Base-by-base conservation (phyloP, 2,329 filamentous ascomycete genomes). In the Penicillium sp. region DNA sequence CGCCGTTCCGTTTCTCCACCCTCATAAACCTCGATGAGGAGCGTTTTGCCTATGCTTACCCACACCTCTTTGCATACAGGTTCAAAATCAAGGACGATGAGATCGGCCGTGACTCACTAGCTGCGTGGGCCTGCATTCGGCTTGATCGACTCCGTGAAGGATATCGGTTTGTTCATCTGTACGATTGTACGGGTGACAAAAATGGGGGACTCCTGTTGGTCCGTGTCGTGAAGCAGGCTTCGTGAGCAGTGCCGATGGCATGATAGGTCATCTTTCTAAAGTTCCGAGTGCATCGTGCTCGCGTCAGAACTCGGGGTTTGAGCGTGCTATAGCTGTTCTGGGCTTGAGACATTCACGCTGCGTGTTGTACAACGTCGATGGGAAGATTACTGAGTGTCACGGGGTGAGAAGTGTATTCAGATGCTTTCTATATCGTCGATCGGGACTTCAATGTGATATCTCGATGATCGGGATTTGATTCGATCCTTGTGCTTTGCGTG, bases 41-140 rank as follows among this genome's bases (percentile, higher is more conserved):
- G 7, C 43, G 19, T 30, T 26, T 25, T 37, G 22, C 25, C 53
- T 22, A 58, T 59, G 46, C 43, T 46, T 28, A 46, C 58, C 62
- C 35, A 65, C 58, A n/a, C 26, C 26, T 16, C 42, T 42, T 26
- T 56, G 55, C 49, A 46, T 57, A 62, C 38, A 88, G 86, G 67
- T 91, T 98, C 81, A 92, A 96, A 69, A 83, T 98, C 67, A 90
- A 93, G 76, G 92, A 98, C 74, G 90, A 96, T 68, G 90, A 94
- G 75, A 85, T 93, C 66, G 87, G 89, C 4, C 84, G 85, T 64
- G 93, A 98, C 71, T 85, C 89, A 61, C 77, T 97, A 59, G 89
- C 92, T 11, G 92, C 90, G 2, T 98, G 95, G 95, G 88, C 91
- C 1, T 97, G 93, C 71, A 88, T 96, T 68, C 85, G 93, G 42